Evolutionary conservation across 805 yeast species (phyloP).

Genomic region (Saturnispora silvae): DNA sequence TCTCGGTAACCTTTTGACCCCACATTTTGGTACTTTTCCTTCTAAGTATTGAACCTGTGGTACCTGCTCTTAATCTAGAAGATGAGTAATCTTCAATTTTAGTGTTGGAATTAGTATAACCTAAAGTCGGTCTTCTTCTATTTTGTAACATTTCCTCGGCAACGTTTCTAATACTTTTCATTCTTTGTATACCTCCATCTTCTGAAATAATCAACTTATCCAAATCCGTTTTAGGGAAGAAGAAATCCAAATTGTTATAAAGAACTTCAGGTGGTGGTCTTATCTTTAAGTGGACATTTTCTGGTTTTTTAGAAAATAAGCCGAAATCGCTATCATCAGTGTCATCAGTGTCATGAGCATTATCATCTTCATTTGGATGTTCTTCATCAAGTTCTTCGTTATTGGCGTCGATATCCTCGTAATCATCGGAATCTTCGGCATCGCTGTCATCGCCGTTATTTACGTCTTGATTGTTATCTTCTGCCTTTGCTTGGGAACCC

Average conservation of each 20-base stretch:
- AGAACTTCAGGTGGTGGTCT: constrained; percentile 94
- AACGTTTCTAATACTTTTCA: constrained; percentile 87
- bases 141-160: constrained; percentile 49
- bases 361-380: constrained; percentile 1
- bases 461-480: not conserved
- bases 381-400: constrained; percentile 1
- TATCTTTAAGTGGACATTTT: constrained; percentile 45
- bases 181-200: constrained; percentile 47
- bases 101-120: constrained; percentile 2
- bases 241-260: constrained; percentile 81
- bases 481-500: too few relatives aligned
- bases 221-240: constrained; percentile 84
- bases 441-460: constrained; percentile 9
- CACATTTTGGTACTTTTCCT: constrained; percentile 90
- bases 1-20: constrained; percentile 92
- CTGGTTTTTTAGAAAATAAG: constrained; percentile 62
- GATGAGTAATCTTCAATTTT: not conserved
- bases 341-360: constrained; percentile 5
- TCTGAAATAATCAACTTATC: constrained; percentile 87
- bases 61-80: constrained; percentile 6
- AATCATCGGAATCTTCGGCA: constrained; percentile 2
- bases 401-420: constrained; percentile 1
- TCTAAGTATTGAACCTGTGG: constrained; percentile 33
- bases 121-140: constrained; percentile 5
- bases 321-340: constrained; percentile 9